These are phyloP conservation scores for Globisporangium yorkense DNA, from an alignment of 352 stramenopile species.

Conservation along the genomic window DNA sequence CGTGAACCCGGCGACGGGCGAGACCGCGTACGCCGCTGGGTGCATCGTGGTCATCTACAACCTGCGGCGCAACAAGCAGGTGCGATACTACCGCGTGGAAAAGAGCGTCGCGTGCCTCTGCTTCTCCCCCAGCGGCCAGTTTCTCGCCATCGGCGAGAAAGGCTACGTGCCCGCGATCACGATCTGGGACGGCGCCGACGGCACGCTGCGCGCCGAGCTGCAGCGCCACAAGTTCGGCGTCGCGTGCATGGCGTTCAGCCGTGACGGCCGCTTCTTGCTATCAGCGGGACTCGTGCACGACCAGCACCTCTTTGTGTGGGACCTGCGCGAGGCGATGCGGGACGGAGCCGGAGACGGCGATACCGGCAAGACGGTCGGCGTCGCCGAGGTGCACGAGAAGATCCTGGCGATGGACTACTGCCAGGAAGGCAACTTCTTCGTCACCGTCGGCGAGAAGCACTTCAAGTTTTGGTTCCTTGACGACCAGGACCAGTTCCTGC, in stretches of 20 bases:
- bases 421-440: slow-evolving; percentile 68
- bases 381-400: slow-evolving; percentile 56
- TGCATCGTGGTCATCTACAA: slow-evolving; percentile 91
- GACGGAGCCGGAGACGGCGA: slow-evolving; percentile 1
- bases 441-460: slow-evolving; percentile 76
- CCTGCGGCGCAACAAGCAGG: slow-evolving; percentile 76
- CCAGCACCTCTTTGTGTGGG: slow-evolving; percentile 76
- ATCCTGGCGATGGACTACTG: slow-evolving; percentile 68
- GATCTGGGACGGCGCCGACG: slow-evolving; percentile 78
- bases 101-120: slow-evolving; percentile 75
- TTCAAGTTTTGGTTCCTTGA: slow-evolving; percentile 83
- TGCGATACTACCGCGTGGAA: slow-evolving; percentile 86
- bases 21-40: slow-evolving; percentile 82
- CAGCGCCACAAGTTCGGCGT: slow-evolving; percentile 81
- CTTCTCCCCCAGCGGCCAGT: slow-evolving; percentile 82
- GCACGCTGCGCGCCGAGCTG: slow-evolving; percentile 76
- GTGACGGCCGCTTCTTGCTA: slow-evolving; percentile 51
- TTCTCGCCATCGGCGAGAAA: slow-evolving; percentile 85
- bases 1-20: slow-evolving; percentile 68
- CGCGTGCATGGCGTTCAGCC: slow-evolving; percentile 73
- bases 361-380: slow-evolving; percentile 29
- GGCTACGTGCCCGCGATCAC: slow-evolving; percentile 79
- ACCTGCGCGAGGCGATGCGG: slow-evolving; percentile 20
- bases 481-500: slow-evolving; percentile 36
- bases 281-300: slow-evolving; percentile 80